Evolutionary conservation across 2,329 filamentous ascomycete genomes (phyloP).

Genomic region (Cladosporium colombiae): DNA sequence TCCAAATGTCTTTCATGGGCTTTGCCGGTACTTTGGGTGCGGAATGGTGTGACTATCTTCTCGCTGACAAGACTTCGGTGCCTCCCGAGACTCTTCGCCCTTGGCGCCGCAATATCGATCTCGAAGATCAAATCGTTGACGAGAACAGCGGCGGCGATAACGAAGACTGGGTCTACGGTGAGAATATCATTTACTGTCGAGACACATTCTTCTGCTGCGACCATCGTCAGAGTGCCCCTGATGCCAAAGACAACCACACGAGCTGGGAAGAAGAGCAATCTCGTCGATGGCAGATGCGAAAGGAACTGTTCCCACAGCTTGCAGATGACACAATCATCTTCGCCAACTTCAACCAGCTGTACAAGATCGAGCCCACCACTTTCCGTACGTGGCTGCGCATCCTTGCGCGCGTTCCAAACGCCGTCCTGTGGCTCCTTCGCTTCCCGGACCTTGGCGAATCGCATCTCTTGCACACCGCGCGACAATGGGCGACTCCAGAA

Average conservation of each 20-base stretch:
- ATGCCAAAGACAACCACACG: conserved; percentile 64
- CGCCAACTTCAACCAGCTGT: conserved; percentile 97
- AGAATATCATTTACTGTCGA: conserved; percentile 92
- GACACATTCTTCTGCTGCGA: conserved; percentile 99
- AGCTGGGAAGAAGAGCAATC: conserved; percentile 83
- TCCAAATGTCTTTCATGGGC: conserved; percentile 99
- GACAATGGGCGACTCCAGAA: conserved; percentile 78
- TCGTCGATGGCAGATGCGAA: conserved; percentile 88
- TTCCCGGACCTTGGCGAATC: conserved; percentile 92
- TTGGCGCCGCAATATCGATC: conserved; percentile 70
- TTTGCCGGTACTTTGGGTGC: conserved; percentile 94
- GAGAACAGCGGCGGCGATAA: conserved; percentile 62
- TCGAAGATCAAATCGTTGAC: conserved; percentile 67
- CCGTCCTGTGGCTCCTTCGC: conserved; percentile 91
- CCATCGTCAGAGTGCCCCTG: conserved; percentile 84
- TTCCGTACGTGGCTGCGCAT: conserved; percentile 96
- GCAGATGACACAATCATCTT: conserved; percentile 84
- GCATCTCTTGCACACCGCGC: conserved; percentile 78
- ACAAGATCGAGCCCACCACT: conserved; percentile 98
- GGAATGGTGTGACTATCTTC: conserved; percentile 97
- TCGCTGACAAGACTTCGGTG: conserved; percentile 86
- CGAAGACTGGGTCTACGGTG: conserved; percentile 89
- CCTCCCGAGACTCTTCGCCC: conserved; percentile 79
- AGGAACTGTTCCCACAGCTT: conserved; percentile 82
- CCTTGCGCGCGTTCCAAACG: conserved; percentile 78